phyloP scores from a whole-genome alignment of 306 rosid species.

The Vigna radiata region DNA sequence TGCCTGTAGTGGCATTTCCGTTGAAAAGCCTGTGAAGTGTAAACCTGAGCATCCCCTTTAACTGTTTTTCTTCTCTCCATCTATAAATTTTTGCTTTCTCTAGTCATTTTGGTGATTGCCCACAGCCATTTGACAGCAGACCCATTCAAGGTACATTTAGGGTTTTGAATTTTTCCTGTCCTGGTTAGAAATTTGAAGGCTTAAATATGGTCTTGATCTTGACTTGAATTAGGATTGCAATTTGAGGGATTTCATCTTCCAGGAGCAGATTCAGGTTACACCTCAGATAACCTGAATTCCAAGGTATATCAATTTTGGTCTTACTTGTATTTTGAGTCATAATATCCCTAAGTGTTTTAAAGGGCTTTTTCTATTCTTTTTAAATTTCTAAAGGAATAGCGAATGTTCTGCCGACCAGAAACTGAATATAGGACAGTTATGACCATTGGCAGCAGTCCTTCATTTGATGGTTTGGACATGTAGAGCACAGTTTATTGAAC shows the following conservation, averaged over 20 bases:
- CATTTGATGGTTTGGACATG: no score
- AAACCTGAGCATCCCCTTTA: background rate
- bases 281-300: background rate
- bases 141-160: background rate
- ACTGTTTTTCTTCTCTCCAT: background rate
- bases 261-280: conserved; percentile 1
- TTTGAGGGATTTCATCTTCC: conserved; percentile 10
- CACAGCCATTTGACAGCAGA: background rate
- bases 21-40: background rate
- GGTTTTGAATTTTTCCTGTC: background rate
- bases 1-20: background rate
- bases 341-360: background rate
- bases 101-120: background rate
- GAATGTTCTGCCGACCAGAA: background rate
- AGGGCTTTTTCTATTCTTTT: background rate
- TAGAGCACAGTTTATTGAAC: no score
- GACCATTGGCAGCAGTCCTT: no score
- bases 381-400: background rate
- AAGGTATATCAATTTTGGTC: conserved; percentile 16
- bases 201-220: background rate
- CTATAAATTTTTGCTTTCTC: background rate
- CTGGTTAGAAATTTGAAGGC: background rate
- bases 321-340: background rate
- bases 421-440: background rate
- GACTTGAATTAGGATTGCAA: conserved; percentile 10